phyloP scores from a whole-genome alignment of 257 asterid genomes.

The Fraxinus quadrangulata region DNA sequence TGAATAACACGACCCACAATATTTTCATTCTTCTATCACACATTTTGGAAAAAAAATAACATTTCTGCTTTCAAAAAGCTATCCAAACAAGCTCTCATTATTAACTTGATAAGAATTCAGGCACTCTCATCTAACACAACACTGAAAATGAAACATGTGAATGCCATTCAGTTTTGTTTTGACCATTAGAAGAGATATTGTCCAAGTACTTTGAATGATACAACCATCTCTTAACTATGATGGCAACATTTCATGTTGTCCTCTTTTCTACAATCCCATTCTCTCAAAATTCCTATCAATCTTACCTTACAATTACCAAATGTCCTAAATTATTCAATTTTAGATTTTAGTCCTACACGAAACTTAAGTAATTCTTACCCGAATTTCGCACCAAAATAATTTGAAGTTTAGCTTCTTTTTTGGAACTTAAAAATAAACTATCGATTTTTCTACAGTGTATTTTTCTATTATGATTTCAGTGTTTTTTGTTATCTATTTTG shows the following conservation, averaged over 20 bases:
- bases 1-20: too few relatives aligned
- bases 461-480: too few relatives aligned
- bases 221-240: constrained; percentile 42
- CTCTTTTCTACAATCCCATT: constrained; percentile 25
- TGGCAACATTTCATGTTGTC: constrained; percentile 35
- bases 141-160: constrained; percentile 26
- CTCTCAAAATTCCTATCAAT: constrained; percentile 11
- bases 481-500: background rate
- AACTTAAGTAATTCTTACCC: background rate
- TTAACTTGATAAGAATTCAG: constrained; percentile 32
- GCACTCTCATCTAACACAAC: constrained; percentile 30
- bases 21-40: too few relatives aligned
- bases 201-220: constrained; percentile 55
- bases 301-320: constrained; percentile 5
- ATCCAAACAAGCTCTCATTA: background rate
- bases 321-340: constrained; percentile 10
- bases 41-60: too few relatives aligned
- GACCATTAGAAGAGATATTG: constrained; percentile 30
- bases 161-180: constrained; percentile 12
- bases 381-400: background rate
- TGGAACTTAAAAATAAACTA: background rate
- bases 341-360: constrained; percentile 9
- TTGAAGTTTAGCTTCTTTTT: background rate
- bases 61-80: background rate
- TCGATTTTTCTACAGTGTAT: background rate